Conservation (phyloP, 495 filamentous ascomycete species). For the Diplogelasinospora grovesii region DNA sequence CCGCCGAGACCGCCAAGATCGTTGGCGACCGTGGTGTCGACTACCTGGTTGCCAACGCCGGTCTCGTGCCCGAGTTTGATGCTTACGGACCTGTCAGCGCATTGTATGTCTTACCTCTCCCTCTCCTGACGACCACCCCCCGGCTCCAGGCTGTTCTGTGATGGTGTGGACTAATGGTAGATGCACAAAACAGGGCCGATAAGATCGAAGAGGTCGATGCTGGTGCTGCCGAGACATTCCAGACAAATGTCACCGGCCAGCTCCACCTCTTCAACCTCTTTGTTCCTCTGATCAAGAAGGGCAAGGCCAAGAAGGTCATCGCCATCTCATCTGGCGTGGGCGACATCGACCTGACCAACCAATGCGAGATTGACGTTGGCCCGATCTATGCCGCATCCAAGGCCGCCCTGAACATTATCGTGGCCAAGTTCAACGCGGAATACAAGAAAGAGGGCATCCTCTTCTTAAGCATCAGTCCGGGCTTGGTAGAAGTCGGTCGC, state of each 20-base stretch:
- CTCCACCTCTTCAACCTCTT: conserved; percentile 49
- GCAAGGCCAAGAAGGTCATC: conserved; percentile 49
- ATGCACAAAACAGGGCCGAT: conserved; percentile 16
- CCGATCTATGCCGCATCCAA: conserved; percentile 34
- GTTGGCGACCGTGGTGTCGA: conserved; percentile 42
- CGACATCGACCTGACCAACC: conserved; percentile 26
- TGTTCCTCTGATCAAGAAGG: conserved; percentile 44
- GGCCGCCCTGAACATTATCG: conserved; percentile 38
- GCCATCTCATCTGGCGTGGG: conserved; percentile 42
- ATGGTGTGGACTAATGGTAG: no score
- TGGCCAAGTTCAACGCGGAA: conserved; percentile 42
- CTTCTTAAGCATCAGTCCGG: conserved; percentile 45
- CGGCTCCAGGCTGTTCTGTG: no score
- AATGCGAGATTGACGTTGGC: conserved; percentile 18
- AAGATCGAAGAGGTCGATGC: conserved; percentile 22
- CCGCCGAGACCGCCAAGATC: conserved; percentile 21
- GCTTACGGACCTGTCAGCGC: conserved; percentile 15
- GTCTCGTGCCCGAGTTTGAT: conserved; percentile 17
- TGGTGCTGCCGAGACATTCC: conserved; percentile 24
- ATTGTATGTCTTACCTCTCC: conserved; percentile 14
- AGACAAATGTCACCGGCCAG: conserved; percentile 42
- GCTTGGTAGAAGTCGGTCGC: conserved; percentile 36
- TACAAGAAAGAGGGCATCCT: conserved; percentile 47
- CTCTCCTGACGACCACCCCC: neutral
- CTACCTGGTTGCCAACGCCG: conserved; percentile 49